Evolutionary conservation across 2,329 filamentous ascomycete species (phyloP).

Genomic region (Thielaviopsis musarum): DNA sequence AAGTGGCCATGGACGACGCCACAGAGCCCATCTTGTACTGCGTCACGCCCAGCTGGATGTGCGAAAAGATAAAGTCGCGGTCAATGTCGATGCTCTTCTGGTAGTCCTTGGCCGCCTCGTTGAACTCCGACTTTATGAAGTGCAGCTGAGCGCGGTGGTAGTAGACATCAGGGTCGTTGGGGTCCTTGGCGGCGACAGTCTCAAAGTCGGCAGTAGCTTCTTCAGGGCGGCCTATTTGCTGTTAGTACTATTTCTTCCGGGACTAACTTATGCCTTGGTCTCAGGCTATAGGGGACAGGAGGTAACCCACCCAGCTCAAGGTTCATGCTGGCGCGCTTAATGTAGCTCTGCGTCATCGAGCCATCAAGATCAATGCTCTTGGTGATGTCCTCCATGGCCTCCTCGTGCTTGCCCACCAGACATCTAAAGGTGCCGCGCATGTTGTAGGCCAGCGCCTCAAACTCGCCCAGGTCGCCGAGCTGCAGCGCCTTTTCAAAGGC

Average conservation of each 20-base stretch:
- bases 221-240: constrained; percentile 45
- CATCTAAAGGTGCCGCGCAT: constrained; percentile 93
- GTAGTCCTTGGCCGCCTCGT: constrained; percentile 92
- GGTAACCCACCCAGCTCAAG: constrained; percentile 51
- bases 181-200: constrained; percentile 67
- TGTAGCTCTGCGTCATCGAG: constrained; percentile 83
- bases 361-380: constrained; percentile 87
- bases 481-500: constrained; percentile 83
- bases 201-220: constrained; percentile 78
- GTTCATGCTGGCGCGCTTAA: constrained; percentile 97
- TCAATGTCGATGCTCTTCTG: constrained; percentile 98
- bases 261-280: neutral
- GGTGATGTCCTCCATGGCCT: constrained; percentile 70
- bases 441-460: constrained; percentile 88
- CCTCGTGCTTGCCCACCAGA: constrained; percentile 70
- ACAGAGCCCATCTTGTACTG: constrained; percentile 99
- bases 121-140: constrained; percentile 91
- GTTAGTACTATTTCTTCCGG: constrained; percentile 3
- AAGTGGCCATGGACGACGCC: constrained; percentile 95
- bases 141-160: constrained; percentile 97
- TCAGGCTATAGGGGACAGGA: neutral
- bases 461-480: constrained; percentile 59
- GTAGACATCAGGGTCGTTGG: constrained; percentile 88
- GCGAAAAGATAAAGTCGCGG: constrained; percentile 92
- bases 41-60: constrained; percentile 96